A percentile compares a stretch with the other conserved stretches of the same genome.
phyloP scores from a whole-genome alignment of 192 early-diverging fungal genomes.

The Coemansia sp. region DNA sequence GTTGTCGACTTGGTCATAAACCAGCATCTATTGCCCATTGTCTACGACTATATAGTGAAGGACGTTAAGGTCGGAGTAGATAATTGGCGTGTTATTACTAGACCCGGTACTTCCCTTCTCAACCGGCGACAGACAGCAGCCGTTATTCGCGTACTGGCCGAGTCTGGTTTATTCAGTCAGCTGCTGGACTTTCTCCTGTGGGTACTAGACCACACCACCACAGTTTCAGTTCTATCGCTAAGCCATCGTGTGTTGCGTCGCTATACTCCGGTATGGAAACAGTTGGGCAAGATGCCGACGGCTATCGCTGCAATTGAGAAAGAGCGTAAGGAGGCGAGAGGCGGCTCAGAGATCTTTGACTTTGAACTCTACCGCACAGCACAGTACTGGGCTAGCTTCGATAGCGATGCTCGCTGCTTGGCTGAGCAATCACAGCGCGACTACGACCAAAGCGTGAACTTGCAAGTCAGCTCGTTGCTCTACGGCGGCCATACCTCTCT shows the following conservation, averaged over 20 bases:
- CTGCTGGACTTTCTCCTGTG: slow-evolving; percentile 51
- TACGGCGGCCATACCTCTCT: slow-evolving; percentile 21
- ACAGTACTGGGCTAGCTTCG: slow-evolving; percentile 18
- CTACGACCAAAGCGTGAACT: slow-evolving; percentile 23
- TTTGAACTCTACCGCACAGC: slow-evolving; percentile 38
- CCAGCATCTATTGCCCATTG: slow-evolving; percentile 41
- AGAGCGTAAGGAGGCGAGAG: not conserved
- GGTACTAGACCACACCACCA: slow-evolving; percentile 35
- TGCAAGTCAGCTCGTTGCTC: slow-evolving; percentile 15
- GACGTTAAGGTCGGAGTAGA: slow-evolving; percentile 58
- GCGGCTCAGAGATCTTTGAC: slow-evolving; percentile 22
- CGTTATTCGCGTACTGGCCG: slow-evolving; percentile 21
- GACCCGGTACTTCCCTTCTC: slow-evolving; percentile 74
- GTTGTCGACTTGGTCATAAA: slow-evolving; percentile 26
- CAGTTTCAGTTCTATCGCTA: slow-evolving; percentile 7
- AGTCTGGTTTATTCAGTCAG: slow-evolving; percentile 10
- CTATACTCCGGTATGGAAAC: slow-evolving; percentile 21
- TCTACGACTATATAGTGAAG: slow-evolving; percentile 52
- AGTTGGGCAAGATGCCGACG: slow-evolving; percentile 18
- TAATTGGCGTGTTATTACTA: slow-evolving; percentile 81
- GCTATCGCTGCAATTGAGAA: slow-evolving; percentile 7
- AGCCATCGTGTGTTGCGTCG: slow-evolving; percentile 29
- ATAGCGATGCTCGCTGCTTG: not conserved
- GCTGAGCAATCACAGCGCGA: slow-evolving; percentile 14
- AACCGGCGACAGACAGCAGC: slow-evolving; percentile 68